A percentile compares a stretch with the other conserved stretches of the same genome.
Evolutionary conservation across 164 flowering plant species (phyloP).

Genomic region (Magnolia sinica): DNA sequence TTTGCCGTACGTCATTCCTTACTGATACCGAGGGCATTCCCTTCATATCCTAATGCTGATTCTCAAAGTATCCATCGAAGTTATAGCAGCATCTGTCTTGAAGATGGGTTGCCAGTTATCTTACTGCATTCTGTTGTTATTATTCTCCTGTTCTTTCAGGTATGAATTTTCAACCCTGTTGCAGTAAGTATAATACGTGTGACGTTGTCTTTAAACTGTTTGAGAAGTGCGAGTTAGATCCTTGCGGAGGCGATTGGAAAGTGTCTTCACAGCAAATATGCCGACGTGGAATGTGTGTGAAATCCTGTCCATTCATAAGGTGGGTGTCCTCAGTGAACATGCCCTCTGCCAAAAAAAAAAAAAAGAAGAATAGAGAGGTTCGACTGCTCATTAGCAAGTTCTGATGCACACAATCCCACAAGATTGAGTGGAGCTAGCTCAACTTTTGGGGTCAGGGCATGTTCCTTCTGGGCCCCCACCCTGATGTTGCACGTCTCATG

Average conservation of each 20-base stretch:
- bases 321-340: not conserved
- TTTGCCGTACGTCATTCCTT: slow-evolving; percentile 80
- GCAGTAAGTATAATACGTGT: slow-evolving; percentile 21
- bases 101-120: slow-evolving; percentile 21
- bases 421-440: not conserved
- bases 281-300: not conserved
- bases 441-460: not conserved
- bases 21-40: slow-evolving; percentile 25
- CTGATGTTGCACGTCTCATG: not conserved
- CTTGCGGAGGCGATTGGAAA: not conserved
- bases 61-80: not conserved
- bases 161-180: slow-evolving; percentile 18
- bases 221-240: not conserved
- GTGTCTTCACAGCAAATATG: not conserved
- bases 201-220: slow-evolving; percentile 17
- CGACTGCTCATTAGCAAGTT: not conserved
- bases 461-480: not conserved
- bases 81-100: slow-evolving; percentile 15
- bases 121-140: slow-evolving; percentile 28
- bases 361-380: too few species aligned
- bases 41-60: not conserved
- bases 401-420: not conserved
- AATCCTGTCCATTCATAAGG: not conserved
- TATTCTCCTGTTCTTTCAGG: slow-evolving; percentile 21
- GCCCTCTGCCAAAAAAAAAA: not conserved